These are phyloP conservation scores for Amanita pseudoporphyria DNA, from an alignment of 768 basidiomycete genomes.

Conservation along the genomic window DNA sequence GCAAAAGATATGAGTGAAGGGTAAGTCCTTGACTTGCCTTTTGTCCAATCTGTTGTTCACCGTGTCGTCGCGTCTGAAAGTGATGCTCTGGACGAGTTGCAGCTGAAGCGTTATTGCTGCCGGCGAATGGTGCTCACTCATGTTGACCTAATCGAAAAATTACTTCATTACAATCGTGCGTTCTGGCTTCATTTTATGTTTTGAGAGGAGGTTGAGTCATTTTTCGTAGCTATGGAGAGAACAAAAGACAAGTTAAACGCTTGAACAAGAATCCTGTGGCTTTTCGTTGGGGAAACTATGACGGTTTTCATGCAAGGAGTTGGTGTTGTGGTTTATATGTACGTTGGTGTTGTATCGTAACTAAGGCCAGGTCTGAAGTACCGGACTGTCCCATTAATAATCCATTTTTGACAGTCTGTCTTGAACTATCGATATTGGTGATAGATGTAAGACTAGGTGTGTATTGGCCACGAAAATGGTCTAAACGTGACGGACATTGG, in stretches of 20 bases:
- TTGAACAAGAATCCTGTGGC: conserved; percentile 1
- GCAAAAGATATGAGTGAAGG: conserved; percentile 81
- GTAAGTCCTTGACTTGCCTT: conserved; percentile 36
- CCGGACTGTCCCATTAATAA: no score
- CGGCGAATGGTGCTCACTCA: conserved; percentile 96
- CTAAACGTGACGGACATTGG: no score
- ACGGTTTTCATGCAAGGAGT: no score
- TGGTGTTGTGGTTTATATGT: no score
- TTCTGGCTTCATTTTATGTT: conserved; percentile 9
- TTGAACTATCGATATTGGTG: no score
- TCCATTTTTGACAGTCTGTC: no score
- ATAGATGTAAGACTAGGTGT: no score
- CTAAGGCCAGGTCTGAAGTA: no score
- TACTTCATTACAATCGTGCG: conserved; percentile 92
- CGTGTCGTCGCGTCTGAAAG: neutral
- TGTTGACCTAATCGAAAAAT: conserved; percentile 95
- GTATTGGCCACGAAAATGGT: no score
- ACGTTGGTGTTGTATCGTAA: no score
- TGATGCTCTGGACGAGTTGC: neutral
- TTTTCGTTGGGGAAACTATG: no score
- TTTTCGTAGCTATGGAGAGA: conserved; percentile 36
- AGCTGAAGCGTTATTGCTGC: conserved; percentile 81
- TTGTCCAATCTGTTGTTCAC: neutral
- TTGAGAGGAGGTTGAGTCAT: neutral
- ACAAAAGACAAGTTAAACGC: conserved; percentile 31